Percentiles rank a stretch among this genome's conserved stretches.
Evolutionary conservation across 345 rosid species (phyloP).

Genomic region (Iberis pinnata): DNA sequence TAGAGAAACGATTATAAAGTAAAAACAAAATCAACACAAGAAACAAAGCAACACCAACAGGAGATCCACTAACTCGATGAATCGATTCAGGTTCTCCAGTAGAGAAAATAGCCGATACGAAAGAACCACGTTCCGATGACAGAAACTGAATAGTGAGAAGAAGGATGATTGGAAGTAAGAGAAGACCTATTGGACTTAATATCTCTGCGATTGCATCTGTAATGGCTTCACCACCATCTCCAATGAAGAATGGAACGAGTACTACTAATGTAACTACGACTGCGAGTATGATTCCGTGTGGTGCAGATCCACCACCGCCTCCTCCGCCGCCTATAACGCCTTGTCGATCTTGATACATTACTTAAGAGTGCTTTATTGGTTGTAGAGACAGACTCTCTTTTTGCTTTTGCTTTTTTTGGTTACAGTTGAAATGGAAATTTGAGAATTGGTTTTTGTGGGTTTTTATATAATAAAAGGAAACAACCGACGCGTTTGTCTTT

Average conservation of each 20-base stretch:
- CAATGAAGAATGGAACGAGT: slow-evolving; percentile 52
- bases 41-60: slow-evolving; percentile 63
- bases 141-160: slow-evolving; percentile 77
- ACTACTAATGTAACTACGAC: slow-evolving; percentile 58
- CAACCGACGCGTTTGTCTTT: slow-evolving; percentile 22
- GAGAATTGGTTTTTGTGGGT: slow-evolving; percentile 1
- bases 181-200: slow-evolving; percentile 70
- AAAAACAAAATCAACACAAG: slow-evolving; percentile 53
- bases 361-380: neutral
- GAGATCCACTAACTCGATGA: slow-evolving; percentile 71
- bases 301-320: slow-evolving; percentile 49
- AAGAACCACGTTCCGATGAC: slow-evolving; percentile 70
- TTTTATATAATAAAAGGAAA: neutral
- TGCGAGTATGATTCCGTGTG: slow-evolving; percentile 68
- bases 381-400: too few species aligned
- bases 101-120: slow-evolving; percentile 46
- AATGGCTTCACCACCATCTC: slow-evolving; percentile 74
- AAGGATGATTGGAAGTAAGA: slow-evolving; percentile 59
- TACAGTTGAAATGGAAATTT: slow-evolving; percentile 1
- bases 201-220: slow-evolving; percentile 70
- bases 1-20: slow-evolving; percentile 63
- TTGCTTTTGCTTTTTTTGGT: neutral
- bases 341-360: slow-evolving; percentile 31
- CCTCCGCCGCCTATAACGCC: slow-evolving; percentile 33
- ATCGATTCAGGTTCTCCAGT: slow-evolving; percentile 61